A percentile compares a stretch with the other conserved stretches of the same genome.
Evolutionary conservation across 1,284 basidiomycete species (phyloP).

Genomic region (Pholiota adiposa): DNA sequence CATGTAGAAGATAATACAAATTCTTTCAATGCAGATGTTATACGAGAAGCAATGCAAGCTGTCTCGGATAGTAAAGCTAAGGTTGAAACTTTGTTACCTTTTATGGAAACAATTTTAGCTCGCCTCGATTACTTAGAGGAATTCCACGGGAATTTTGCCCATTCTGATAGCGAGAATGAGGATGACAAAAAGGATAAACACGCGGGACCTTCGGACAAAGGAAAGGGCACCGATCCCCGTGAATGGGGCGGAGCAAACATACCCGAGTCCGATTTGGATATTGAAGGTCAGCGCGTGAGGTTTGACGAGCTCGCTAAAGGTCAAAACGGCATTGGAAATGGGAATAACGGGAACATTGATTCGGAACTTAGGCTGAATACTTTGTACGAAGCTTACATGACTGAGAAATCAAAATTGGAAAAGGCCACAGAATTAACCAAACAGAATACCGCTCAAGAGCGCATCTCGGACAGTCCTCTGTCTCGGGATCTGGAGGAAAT

Average conservation of each 20-base stretch:
- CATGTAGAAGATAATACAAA: too few relatives aligned
- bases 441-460: not conserved
- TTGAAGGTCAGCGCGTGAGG: not conserved
- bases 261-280: constrained; percentile 1
- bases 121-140: not conserved
- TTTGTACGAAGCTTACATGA: not conserved
- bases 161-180: not conserved
- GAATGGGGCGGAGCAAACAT: constrained; percentile 8
- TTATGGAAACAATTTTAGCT: not conserved
- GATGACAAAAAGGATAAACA: not conserved
- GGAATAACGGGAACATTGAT: not conserved
- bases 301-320: not conserved
- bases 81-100: not conserved
- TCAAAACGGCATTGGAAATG: not conserved
- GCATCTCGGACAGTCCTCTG: constrained; percentile 8
- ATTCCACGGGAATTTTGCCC: not conserved
- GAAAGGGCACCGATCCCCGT: constrained; percentile 8
- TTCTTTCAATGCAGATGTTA: too few relatives aligned
- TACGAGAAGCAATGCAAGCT: not conserved
- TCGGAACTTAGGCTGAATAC: not conserved
- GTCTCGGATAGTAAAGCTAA: not conserved
- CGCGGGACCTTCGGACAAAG: not conserved
- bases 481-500: constrained; percentile 9
- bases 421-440: not conserved
- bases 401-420: not conserved